Evolutionary conservation across 495 filamentous ascomycete genomes (phyloP).

Genomic region (Tuber magnatum): DNA sequence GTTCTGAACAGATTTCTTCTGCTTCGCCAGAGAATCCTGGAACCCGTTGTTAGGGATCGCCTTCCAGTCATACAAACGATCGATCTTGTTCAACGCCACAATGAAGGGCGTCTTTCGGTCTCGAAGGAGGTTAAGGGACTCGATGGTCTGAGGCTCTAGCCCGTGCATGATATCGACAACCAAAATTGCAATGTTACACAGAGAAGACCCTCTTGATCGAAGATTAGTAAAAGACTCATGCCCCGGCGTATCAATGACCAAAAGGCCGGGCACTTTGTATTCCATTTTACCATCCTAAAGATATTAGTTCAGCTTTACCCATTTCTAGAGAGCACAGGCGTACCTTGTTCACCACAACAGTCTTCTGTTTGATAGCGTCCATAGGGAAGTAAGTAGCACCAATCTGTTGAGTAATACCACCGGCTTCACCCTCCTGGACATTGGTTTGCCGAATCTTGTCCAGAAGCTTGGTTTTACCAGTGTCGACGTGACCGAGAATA

Average conservation of each 20-base stretch:
- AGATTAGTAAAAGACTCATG: slow-evolving; percentile 99
- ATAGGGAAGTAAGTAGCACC: slow-evolving; percentile 99
- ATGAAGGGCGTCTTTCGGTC: slow-evolving; percentile 97
- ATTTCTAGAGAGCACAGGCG: neutral
- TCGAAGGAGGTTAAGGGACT: slow-evolving; percentile 89
- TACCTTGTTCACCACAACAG: slow-evolving; percentile 67
- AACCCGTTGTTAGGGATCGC: slow-evolving; percentile 98
- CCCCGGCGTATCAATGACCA: slow-evolving; percentile 97
- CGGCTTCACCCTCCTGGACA: slow-evolving; percentile 97
- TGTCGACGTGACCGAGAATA: slow-evolving; percentile 99
- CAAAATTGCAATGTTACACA: slow-evolving; percentile 98
- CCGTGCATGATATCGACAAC: slow-evolving; percentile 99
- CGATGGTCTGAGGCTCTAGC: slow-evolving; percentile 92
- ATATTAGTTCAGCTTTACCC: neutral
- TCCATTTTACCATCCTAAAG: slow-evolving; percentile 73
- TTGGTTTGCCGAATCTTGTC: slow-evolving; percentile 99
- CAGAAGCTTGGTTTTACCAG: slow-evolving; percentile 96
- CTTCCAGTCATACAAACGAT: slow-evolving; percentile 98
- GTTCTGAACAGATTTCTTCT: slow-evolving; percentile 88
- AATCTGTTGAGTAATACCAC: slow-evolving; percentile 99
- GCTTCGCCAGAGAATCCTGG: slow-evolving; percentile 77
- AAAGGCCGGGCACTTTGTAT: slow-evolving; percentile 93
- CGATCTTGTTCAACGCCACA: slow-evolving; percentile 98
- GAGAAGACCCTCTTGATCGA: slow-evolving; percentile 87
- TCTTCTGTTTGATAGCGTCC: slow-evolving; percentile 86